phyloP scores from a whole-genome alignment of 2,329 filamentous ascomycete species.

The Colletotrichum musae region DNA sequence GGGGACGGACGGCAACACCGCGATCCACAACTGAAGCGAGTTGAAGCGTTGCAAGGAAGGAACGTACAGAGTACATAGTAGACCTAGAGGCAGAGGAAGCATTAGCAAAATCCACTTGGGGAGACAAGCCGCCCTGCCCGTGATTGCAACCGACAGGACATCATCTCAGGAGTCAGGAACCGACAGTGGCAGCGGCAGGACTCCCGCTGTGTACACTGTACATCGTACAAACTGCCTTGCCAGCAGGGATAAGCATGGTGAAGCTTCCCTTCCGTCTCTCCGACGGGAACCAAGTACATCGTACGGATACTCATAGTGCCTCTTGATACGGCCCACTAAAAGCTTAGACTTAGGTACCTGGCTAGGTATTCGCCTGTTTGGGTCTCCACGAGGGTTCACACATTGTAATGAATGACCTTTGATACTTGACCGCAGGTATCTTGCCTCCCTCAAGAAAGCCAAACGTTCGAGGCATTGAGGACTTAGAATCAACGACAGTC shows the following conservation, averaged over 20 bases:
- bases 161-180: constrained; percentile 1
- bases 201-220: too few species aligned
- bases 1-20: constrained; percentile 15
- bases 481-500: too few species aligned
- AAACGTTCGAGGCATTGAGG: too few species aligned
- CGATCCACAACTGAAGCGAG: constrained; percentile 33
- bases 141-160: constrained; percentile 22
- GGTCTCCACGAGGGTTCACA: constrained; percentile 31
- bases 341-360: constrained; percentile 24
- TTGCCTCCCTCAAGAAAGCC: background rate
- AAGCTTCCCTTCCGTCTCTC: background rate
- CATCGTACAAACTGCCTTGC: too few species aligned
- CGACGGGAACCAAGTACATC: background rate
- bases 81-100: background rate
- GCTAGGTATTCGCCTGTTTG: constrained; percentile 4
- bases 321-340: constrained; percentile 27
- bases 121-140: too few species aligned
- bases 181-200: too few species aligned
- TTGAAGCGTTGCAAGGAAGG: constrained; percentile 2
- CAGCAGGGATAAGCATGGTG: too few species aligned
- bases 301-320: background rate
- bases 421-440: background rate
- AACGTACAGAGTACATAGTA: too few species aligned
- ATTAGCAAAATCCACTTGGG: too few species aligned
- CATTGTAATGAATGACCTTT: background rate